Evolutionary conservation across 306 rosid genomes (phyloP).

Genomic region (Fragaria vesca): DNA sequence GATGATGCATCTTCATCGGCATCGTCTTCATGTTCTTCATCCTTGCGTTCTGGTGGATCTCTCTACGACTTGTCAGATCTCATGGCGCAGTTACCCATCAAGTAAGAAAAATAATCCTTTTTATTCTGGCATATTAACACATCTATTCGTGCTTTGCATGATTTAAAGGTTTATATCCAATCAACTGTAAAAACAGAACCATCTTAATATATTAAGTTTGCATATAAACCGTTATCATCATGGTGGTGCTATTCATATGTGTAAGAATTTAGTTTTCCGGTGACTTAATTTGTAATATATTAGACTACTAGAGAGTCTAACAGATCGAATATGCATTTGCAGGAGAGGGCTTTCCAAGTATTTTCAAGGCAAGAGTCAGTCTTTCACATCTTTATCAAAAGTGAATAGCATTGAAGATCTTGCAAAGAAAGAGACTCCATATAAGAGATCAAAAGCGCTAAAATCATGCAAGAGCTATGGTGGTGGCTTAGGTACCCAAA

Average conservation of each 20-base stretch:
- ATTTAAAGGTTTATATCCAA: not conserved
- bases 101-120: slow-evolving; percentile 26
- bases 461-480: slow-evolving; percentile 52
- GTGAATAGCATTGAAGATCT: slow-evolving; percentile 45
- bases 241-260: not conserved
- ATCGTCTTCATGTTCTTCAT: slow-evolving; percentile 11
- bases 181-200: not conserved
- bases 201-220: not conserved
- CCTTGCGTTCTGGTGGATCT: slow-evolving; percentile 31
- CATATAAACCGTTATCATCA: too few species aligned
- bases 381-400: slow-evolving; percentile 48
- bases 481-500: slow-evolving; percentile 39
- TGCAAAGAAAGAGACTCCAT: slow-evolving; percentile 43
- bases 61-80: slow-evolving; percentile 46
- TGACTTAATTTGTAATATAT: not conserved
- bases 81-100: slow-evolving; percentile 45
- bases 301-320: not conserved
- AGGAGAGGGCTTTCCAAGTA: slow-evolving; percentile 59
- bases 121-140: not conserved
- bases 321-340: slow-evolving; percentile 7
- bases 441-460: slow-evolving; percentile 26
- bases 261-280: not conserved
- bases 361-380: slow-evolving; percentile 53
- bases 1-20: slow-evolving; percentile 43
- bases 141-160: not conserved